Evolutionary conservation across 129 eudicot genomes (phyloP).

Genomic region (Silybum marianum): DNA sequence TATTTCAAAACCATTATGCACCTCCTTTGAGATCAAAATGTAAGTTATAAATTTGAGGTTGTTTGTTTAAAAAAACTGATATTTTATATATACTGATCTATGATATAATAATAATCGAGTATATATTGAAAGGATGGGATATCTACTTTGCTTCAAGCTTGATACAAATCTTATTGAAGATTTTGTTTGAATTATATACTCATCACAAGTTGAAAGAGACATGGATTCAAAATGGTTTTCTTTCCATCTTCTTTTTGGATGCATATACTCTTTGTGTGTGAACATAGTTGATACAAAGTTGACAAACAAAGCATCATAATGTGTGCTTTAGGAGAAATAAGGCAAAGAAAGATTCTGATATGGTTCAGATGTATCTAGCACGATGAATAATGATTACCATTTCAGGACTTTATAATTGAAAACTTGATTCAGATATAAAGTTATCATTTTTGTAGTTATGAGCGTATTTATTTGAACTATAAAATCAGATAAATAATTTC

Average conservation of each 20-base stretch:
- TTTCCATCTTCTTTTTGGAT: slow-evolving; percentile 23
- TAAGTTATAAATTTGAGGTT: background rate
- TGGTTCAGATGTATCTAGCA: slow-evolving; percentile 7
- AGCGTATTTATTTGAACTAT: background rate
- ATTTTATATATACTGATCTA: background rate
- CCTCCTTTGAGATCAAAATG: background rate
- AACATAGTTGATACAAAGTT: slow-evolving; percentile 25
- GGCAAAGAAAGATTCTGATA: slow-evolving; percentile 14
- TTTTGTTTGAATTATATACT: slow-evolving; percentile 17
- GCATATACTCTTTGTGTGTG: slow-evolving; percentile 30
- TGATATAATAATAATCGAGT: background rate
- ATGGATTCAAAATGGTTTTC: slow-evolving; percentile 33
- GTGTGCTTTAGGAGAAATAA: slow-evolving; percentile 17
- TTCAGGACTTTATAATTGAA: background rate
- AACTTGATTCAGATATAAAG: background rate
- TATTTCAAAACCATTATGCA: background rate
- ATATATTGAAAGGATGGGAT: slow-evolving; percentile 20
- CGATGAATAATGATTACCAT: background rate
- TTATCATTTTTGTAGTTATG: background rate
- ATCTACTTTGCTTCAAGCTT: slow-evolving; percentile 33
- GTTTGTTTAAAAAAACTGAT: background rate
- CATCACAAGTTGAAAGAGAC: slow-evolving; percentile 39
- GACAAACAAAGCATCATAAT: slow-evolving; percentile 33
- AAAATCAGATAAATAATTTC: background rate
- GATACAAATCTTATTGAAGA: slow-evolving; percentile 16